Evolutionary conservation across 345 rosid genomes (phyloP), one percentile per base, ranked within the genome.

Genomic region (Bruguiera parviflora): DNA sequence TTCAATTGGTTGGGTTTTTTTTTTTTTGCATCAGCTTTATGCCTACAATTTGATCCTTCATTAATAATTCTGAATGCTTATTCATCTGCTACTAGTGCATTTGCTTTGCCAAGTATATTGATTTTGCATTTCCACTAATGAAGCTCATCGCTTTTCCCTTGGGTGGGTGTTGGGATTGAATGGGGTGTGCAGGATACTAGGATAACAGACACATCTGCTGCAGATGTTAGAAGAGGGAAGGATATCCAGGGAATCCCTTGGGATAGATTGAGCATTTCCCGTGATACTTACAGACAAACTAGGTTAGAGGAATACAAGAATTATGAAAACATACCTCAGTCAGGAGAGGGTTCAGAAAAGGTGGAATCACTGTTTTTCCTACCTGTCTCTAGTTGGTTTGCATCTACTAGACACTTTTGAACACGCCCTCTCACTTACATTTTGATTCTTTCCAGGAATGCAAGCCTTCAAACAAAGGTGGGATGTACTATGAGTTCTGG

Each of bases 201-300:
- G 74, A 70, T 84, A 56, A 64, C 78, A 22, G 86, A 84, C 71
- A 82, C 81, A 6, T 80, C 86, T 53, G 79, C 86, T 67, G 78
- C 86, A 15, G 83, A 84, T 68, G 84, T 85, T 73, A 79, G 88
- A 69, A 74, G 70, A 64, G 88, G 84, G 53, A 82, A 74, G 75
- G 88, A 84, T 72, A 82, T 84, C 65, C 86, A 84, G 70, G 88
- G 84, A 19, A 84, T 84, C 71, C 88, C 88, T 39, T 84, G 86
- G 88, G 81, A 82, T 22, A 82, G 82, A 32, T 66, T 84, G 67
- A 80, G 83, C 27, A 79, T 84, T 39, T 67, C 88, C 33, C 75
- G 86, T 4, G 86, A 84, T 46, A 74, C 78, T 68, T 82, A 82
- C 59, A 78, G 84, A 64, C 78, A 80, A 78, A 84, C 86, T 71